A percentile compares a stretch with the other conserved stretches of the same genome.
These are phyloP conservation scores for Dioscorea dumetorum DNA, from an alignment of 106 monocot genomes.

Conservation along the genomic window DNA sequence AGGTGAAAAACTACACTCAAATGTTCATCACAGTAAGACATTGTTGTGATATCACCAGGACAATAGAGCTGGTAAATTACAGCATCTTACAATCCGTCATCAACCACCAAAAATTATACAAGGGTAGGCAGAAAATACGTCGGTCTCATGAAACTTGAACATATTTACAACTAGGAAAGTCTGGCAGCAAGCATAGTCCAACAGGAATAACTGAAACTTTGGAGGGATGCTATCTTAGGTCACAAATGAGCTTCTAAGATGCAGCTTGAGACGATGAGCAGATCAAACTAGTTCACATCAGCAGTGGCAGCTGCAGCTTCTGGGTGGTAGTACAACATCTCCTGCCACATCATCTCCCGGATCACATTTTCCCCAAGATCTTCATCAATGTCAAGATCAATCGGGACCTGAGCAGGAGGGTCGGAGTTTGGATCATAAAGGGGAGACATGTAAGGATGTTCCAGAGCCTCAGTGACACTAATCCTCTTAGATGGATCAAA, in stretches of 20 bases:
- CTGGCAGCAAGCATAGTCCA: neutral
- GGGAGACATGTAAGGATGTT: constrained; percentile 69
- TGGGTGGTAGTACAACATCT: constrained; percentile 77
- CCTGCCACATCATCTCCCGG: constrained; percentile 75
- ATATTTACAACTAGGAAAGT: neutral
- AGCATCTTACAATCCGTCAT: neutral
- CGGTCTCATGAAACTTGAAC: neutral
- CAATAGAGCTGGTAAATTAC: too few relatives aligned
- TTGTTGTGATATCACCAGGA: too few relatives aligned
- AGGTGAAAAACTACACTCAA: too few relatives aligned
- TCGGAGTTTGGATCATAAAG: constrained; percentile 62
- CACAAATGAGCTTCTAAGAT: neutral
- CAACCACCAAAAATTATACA: constrained; percentile 1
- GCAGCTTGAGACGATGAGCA: neutral
- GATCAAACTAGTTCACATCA: constrained; percentile 7
- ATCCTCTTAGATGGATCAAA: constrained; percentile 82
- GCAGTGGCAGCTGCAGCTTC: constrained; percentile 20
- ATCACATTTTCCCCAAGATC: constrained; percentile 55
- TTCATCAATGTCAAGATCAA: constrained; percentile 73
- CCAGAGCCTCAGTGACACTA: constrained; percentile 63
- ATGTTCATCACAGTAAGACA: too few relatives aligned
- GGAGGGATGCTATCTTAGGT: neutral
- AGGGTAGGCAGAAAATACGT: neutral
- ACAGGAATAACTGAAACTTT: neutral
- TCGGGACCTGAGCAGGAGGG: constrained; percentile 45